Percentiles rank a stretch among this genome's conserved stretches.
These are phyloP conservation scores for Colletotrichum brevisporum DNA, from an alignment of 2,329 filamentous ascomycete species.

Conservation along the genomic window DNA sequence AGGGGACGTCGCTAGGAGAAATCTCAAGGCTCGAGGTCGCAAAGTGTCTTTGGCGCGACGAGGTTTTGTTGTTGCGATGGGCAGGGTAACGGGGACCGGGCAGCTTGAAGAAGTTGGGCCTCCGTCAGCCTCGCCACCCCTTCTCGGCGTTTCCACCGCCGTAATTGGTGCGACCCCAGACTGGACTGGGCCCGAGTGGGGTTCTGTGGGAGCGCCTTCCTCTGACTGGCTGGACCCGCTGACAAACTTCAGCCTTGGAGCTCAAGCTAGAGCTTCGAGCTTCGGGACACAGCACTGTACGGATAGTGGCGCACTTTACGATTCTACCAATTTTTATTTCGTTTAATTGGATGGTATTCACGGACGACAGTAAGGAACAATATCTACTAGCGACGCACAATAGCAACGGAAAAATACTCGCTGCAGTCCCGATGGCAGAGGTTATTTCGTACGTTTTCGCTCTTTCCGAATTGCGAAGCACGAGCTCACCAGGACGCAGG, in stretches of 20 bases:
- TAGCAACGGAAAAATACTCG: neutral
- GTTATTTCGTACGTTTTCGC: constrained; percentile 20
- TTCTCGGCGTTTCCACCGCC: constrained; percentile 35
- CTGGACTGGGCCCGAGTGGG: constrained; percentile 25
- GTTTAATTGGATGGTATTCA: too few species aligned
- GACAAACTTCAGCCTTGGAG: constrained; percentile 41
- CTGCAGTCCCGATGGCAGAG: constrained; percentile 16
- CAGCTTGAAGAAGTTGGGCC: constrained; percentile 3
- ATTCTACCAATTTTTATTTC: neutral
- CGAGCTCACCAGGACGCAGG: constrained; percentile 28
- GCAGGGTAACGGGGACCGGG: neutral
- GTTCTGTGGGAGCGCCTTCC: neutral
- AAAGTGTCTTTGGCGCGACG: constrained; percentile 6
- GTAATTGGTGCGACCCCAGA: constrained; percentile 30
- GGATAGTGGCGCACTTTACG: constrained; percentile 4
- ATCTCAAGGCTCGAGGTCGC: constrained; percentile 23
- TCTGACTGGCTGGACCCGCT: constrained; percentile 34
- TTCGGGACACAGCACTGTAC: neutral
- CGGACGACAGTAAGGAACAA: too few species aligned
- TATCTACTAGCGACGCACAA: neutral
- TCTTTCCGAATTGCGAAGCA: neutral
- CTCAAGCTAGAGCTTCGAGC: constrained; percentile 27
- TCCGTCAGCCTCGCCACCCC: constrained; percentile 62
- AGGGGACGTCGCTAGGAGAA: constrained; percentile 2
- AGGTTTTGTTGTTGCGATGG: constrained; percentile 14